Percentiles rank a stretch among this genome's conserved stretches.
These are phyloP conservation scores for Mariannaea elegans DNA, from an alignment of 2,329 filamentous ascomycete species.

Conservation along the genomic window DNA sequence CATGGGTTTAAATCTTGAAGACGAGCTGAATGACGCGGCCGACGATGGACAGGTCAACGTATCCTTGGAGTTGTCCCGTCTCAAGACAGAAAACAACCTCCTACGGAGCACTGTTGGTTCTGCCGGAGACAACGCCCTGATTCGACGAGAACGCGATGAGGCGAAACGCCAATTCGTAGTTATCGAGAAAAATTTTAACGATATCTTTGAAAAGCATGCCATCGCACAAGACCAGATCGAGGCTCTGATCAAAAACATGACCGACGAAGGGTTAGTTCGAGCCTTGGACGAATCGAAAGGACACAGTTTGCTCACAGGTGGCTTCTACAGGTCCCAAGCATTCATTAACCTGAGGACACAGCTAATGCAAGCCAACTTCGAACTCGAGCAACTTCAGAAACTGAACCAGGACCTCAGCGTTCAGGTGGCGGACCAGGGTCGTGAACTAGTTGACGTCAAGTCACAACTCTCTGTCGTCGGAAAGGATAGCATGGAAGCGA, in stretches of 20 bases:
- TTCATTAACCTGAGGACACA: constrained; percentile 62
- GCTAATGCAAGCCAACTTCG: constrained; percentile 53
- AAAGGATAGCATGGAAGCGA: constrained; percentile 62
- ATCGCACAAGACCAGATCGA: constrained; percentile 66
- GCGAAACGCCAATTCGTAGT: constrained; percentile 59
- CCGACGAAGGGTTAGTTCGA: constrained; percentile 65
- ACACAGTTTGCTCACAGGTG: constrained; percentile 54
- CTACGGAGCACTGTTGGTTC: constrained; percentile 64
- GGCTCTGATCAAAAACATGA: constrained; percentile 60
- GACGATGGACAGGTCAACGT: constrained; percentile 51
- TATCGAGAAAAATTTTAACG: constrained; percentile 64
- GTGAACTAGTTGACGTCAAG: constrained; percentile 62
- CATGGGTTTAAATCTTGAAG: constrained; percentile 60
- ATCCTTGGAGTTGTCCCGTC: constrained; percentile 63
- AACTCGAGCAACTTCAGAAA: constrained; percentile 58
- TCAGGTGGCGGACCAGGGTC: constrained; percentile 61
- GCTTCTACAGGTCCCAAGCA: constrained; percentile 61
- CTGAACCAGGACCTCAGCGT: constrained; percentile 55
- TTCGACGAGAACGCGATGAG: constrained; percentile 66
- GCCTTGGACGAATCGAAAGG: constrained; percentile 44
- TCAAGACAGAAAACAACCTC: constrained; percentile 69
- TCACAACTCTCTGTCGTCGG: constrained; percentile 64
- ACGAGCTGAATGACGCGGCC: constrained; percentile 64
- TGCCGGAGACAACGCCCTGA: constrained; percentile 61
- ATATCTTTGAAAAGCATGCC: constrained; percentile 66